Percentiles rank a stretch among this genome's conserved stretches.
phyloP scores from a whole-genome alignment of 2,329 filamentous ascomycete genomes.

The Biscogniauxia sp. region DNA sequence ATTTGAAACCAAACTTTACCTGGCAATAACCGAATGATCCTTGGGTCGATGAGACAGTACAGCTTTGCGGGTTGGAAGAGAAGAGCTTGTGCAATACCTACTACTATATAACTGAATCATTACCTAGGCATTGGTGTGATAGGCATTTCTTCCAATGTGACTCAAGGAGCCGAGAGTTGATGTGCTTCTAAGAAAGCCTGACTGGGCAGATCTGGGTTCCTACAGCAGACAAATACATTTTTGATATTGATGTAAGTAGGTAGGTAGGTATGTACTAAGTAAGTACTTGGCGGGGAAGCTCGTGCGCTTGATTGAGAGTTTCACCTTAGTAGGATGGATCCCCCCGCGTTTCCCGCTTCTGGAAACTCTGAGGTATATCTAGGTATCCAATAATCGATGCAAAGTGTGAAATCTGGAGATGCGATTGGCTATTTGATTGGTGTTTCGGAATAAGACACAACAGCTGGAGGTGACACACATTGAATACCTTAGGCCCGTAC shows the following conservation, averaged over 20 bases:
- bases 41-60: background rate
- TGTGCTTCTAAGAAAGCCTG: background rate
- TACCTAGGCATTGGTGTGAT: no score
- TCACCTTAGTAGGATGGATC: background rate
- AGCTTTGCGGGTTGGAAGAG: background rate
- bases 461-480: background rate
- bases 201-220: no score
- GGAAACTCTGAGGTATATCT: background rate
- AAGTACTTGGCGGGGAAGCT: background rate
- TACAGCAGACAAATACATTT: no score
- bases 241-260: no score
- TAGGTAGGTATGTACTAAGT: background rate
- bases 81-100: background rate
- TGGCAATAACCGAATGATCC: background rate
- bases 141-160: no score
- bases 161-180: background rate
- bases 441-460: background rate
- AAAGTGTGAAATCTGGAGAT: background rate
- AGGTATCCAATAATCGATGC: background rate
- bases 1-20: background rate
- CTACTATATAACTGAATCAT: no score
- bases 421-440: constrained; percentile 1
- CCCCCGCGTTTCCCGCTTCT: no score
- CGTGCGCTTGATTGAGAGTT: background rate
- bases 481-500: no score